phyloP scores from a whole-genome alignment of 495 filamentous ascomycete species.

The Poronia punctata region DNA sequence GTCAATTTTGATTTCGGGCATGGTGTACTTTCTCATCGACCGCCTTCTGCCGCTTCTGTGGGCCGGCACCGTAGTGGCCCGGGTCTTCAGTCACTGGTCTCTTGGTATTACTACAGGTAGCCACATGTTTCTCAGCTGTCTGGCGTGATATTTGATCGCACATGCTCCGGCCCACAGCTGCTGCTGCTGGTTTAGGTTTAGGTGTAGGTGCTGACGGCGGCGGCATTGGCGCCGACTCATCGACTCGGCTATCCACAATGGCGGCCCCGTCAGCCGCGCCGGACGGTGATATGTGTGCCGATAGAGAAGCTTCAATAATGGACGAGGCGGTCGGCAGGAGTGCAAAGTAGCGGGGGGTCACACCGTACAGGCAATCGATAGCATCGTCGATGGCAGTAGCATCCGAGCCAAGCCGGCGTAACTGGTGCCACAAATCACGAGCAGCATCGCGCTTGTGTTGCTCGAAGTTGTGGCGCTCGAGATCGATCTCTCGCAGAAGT shows the following conservation, averaged over 20 bases:
- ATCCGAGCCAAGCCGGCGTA: slow-evolving; percentile 17
- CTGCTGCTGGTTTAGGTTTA: no score
- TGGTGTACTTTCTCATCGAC: slow-evolving; percentile 12
- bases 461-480: slow-evolving; percentile 20
- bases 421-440: slow-evolving; percentile 14
- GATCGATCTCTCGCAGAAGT: slow-evolving; percentile 19
- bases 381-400: slow-evolving; percentile 17
- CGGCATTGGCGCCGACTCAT: no score
- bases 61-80: slow-evolving; percentile 2
- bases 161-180: no score
- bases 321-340: slow-evolving; percentile 20
- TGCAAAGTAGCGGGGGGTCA: slow-evolving; percentile 17
- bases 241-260: no score
- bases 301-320: slow-evolving; percentile 10
- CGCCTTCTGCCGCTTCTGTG: slow-evolving; percentile 14
- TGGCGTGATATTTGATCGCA: no score
- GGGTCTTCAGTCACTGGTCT: slow-evolving; percentile 5
- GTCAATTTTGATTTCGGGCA: neutral
- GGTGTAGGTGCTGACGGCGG: no score
- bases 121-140: no score
- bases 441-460: slow-evolving; percentile 17
- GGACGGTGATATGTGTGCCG: neutral
- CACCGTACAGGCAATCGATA: slow-evolving; percentile 11
- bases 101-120: slow-evolving; percentile 6
- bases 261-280: no score